These are phyloP conservation scores for Sindora glabra DNA, from an alignment of 306 rosid genomes.

Conservation along the genomic window DNA sequence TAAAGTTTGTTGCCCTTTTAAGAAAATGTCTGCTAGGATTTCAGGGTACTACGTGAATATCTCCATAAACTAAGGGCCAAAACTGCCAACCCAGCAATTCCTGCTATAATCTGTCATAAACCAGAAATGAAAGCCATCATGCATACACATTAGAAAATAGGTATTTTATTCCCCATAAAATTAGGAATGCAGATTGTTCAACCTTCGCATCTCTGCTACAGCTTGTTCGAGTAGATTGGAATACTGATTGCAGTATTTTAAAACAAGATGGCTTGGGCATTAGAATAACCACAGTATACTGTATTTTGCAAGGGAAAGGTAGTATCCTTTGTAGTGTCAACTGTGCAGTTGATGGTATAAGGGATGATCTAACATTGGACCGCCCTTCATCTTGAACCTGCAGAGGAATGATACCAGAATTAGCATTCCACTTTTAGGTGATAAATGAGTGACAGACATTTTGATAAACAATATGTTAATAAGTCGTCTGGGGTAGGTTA, in stretches of 20 bases:
- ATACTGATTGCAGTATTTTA: conserved; percentile 46
- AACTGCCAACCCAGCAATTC: conserved; percentile 52
- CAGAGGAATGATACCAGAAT: conserved; percentile 9
- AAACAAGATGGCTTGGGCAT: conserved; percentile 62
- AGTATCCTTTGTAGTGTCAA: conserved; percentile 63
- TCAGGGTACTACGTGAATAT: conserved; percentile 39
- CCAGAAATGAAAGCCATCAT: not conserved
- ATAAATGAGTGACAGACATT: conserved; percentile 2
- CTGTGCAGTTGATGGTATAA: conserved; percentile 58
- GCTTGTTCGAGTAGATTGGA: conserved; percentile 32
- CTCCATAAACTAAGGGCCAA: conserved; percentile 66
- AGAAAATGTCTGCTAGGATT: conserved; percentile 26
- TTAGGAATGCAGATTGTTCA: conserved; percentile 8
- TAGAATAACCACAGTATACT: conserved; percentile 79
- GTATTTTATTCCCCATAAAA: not conserved
- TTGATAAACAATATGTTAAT: no score
- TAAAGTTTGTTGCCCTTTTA: conserved; percentile 14
- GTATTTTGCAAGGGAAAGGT: conserved; percentile 77
- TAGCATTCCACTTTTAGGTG: not conserved
- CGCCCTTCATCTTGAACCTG: conserved; percentile 83
- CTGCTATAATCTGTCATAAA: conserved; percentile 61
- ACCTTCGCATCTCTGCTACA: conserved; percentile 61
- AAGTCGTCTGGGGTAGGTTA: no score
- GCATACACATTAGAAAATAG: not conserved
- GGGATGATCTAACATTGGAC: conserved; percentile 53